Percentiles rank a stretch among this genome's conserved stretches.
phyloP scores from a whole-genome alignment of 305 asterid species.

The Plantago lanceolata region DNA sequence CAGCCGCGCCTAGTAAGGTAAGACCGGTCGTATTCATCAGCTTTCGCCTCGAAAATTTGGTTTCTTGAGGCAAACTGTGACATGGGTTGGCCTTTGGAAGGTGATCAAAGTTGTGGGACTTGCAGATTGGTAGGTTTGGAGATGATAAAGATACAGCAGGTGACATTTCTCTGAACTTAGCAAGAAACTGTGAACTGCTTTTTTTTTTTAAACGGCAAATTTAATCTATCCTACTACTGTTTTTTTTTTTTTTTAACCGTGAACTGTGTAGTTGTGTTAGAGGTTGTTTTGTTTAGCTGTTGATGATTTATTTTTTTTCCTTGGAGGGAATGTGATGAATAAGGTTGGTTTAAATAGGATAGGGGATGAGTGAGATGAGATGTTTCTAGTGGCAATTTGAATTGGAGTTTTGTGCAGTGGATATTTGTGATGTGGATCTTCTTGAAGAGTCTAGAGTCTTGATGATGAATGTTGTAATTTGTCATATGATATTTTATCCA shows the following conservation, averaged over 20 bases:
- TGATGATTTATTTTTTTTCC: conserved; percentile 3
- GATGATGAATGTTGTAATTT: not conserved
- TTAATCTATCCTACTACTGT: too few species aligned
- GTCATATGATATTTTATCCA: not conserved
- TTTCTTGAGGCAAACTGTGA: conserved; percentile 21
- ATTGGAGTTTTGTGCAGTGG: conserved; percentile 1
- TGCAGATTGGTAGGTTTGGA: conserved; percentile 43
- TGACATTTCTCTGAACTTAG: conserved; percentile 33
- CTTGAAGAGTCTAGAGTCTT: conserved; percentile 45
- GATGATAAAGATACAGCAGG: conserved; percentile 35
- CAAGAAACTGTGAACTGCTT: not conserved
- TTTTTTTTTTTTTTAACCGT: too few species aligned
- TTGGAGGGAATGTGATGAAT: conserved; percentile 38
- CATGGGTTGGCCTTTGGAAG: conserved; percentile 20
- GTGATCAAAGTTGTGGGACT: conserved; percentile 37
- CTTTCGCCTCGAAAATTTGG: conserved; percentile 38
- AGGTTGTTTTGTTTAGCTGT: not conserved
- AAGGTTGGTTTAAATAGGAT: conserved; percentile 24
- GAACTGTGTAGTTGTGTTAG: not conserved
- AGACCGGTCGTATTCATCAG: conserved; percentile 34
- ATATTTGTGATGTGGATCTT: conserved; percentile 2
- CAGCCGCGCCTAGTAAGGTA: conserved; percentile 36
- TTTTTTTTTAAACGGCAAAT: too few species aligned
- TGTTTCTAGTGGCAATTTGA: conserved; percentile 37
- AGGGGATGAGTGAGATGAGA: conserved; percentile 28